phyloP scores from a whole-genome alignment of 768 basidiomycete species.

The Trichaptum fuscoviolaceum region DNA sequence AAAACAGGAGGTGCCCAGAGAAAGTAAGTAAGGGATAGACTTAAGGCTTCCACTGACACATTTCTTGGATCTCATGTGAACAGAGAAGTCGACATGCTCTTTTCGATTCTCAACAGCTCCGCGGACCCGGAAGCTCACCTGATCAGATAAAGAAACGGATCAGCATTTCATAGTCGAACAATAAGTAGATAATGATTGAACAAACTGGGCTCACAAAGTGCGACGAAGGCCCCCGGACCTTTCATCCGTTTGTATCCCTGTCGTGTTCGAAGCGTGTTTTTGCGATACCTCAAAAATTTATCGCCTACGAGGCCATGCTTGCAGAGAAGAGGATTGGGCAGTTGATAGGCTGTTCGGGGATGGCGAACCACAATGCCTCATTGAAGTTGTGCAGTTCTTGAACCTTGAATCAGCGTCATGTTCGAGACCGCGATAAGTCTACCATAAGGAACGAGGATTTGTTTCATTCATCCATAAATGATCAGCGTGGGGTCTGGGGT shows the following conservation, averaged over 20 bases:
- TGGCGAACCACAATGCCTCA: neutral
- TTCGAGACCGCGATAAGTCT: neutral
- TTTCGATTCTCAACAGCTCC: neutral
- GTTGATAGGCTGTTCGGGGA: neutral
- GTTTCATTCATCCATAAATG: neutral
- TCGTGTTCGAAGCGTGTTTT: neutral
- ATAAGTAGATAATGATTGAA: neutral
- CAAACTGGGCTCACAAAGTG: neutral
- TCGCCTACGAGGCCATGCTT: neutral
- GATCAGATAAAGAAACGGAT: neutral
- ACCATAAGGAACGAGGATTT: neutral
- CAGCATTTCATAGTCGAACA: neutral
- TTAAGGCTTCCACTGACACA: neutral
- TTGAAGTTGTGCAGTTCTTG: neutral
- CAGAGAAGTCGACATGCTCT: neutral
- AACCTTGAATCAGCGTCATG: neutral
- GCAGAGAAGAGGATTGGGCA: no score
- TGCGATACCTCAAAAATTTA: neutral
- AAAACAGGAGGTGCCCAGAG: neutral
- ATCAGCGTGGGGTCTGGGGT: neutral
- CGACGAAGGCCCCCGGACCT: neutral
- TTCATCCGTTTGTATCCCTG: neutral
- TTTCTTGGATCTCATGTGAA: neutral
- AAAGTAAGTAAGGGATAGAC: neutral
- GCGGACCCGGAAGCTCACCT: neutral